Evolutionary conservation across 2,329 filamentous ascomycete species (phyloP), one percentile per base, ranked within the genome.

Genomic region (Pseudogymnoascus sp.): DNA sequence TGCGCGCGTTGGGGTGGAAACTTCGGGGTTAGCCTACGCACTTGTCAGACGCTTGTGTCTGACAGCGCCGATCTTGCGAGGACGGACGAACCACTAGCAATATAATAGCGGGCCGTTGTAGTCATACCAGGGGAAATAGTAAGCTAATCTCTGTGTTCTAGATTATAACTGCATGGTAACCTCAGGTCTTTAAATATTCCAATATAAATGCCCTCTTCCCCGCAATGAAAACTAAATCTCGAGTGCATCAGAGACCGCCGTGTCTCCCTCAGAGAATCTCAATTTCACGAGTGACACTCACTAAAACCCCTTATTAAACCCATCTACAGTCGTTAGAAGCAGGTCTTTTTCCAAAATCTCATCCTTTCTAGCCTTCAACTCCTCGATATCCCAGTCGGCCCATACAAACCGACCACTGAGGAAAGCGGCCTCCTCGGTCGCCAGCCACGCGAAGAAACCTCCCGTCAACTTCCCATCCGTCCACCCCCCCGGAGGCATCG

Each of bases 351-450:
- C 40, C 9, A 61, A 61, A 71, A 72, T 23, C 68, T 64, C 4
- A 66, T 62, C n/a, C 62, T 65, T 53, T 63, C 65, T 16, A 1
- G 16, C 34, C 25, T 61, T 61, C 61, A 77, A 66, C 65, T 79
- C 76, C 12, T 77, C 72, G 3, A 77, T 75, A 70, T 79, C 77
- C 76, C 76, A 78, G 42, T 74, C 72, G 1, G 72, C 70, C 70
- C 72, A 75, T 5, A 77, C 67, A 64, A 69, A 74, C 9, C 74
- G 68, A 1, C 76, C 76, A 64, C 74, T 72, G 23, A 79, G 65
- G 61, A 78, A 78, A 0, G 68, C 67, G 0, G 74, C 75, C 63
- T 81, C 79, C 1, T 74, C 31, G 12, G 28, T 65, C 8, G 49
- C 43, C 31, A 62, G 23, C 63, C 63, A 65, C 7, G 61, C 62